A percentile compares a stretch with the other conserved stretches of the same genome.
Evolutionary conservation across 2,329 filamentous ascomycete genomes (phyloP).

Genomic region (Scedosporium dehoogii): DNA sequence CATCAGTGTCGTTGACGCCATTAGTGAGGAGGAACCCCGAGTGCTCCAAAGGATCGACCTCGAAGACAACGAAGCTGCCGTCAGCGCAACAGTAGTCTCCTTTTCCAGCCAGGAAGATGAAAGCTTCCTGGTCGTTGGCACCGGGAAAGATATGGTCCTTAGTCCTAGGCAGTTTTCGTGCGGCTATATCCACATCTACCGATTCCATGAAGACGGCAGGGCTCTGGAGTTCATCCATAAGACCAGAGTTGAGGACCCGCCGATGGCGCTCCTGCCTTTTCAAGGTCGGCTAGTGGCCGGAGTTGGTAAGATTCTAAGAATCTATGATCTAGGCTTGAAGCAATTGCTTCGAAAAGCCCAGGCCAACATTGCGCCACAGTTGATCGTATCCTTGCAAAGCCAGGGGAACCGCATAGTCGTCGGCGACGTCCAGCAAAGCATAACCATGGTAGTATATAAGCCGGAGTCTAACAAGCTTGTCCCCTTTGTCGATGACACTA

Average conservation of each 20-base stretch:
- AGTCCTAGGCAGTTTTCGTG: constrained; percentile 65
- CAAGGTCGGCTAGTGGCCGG: constrained; percentile 85
- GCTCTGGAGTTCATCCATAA: constrained; percentile 93
- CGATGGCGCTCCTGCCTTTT: constrained; percentile 83
- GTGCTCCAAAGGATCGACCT: constrained; percentile 74
- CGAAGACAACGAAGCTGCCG: constrained; percentile 81
- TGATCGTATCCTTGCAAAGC: constrained; percentile 82
- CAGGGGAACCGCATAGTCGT: constrained; percentile 87
- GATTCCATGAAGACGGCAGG: constrained; percentile 77
- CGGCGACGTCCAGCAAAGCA: constrained; percentile 83
- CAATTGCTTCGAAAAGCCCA: constrained; percentile 89
- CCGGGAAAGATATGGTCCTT: constrained; percentile 78
- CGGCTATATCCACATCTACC: constrained; percentile 87
- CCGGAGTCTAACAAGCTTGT: constrained; percentile 84
- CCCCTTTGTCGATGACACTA: constrained; percentile 82
- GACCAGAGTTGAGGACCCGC: constrained; percentile 82
- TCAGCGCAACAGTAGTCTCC: constrained; percentile 73
- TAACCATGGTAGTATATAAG: constrained; percentile 92
- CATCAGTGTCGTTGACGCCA: constrained; percentile 81
- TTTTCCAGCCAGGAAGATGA: constrained; percentile 87
- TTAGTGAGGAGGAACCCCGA: constrained; percentile 38
- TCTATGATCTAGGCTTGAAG: constrained; percentile 90
- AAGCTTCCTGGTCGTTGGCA: constrained; percentile 86
- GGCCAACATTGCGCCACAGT: constrained; percentile 63
- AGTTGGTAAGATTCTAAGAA: constrained; percentile 67